phyloP scores from a whole-genome alignment of 2,329 filamentous ascomycete species.

The Xylariaceae sp. region DNA sequence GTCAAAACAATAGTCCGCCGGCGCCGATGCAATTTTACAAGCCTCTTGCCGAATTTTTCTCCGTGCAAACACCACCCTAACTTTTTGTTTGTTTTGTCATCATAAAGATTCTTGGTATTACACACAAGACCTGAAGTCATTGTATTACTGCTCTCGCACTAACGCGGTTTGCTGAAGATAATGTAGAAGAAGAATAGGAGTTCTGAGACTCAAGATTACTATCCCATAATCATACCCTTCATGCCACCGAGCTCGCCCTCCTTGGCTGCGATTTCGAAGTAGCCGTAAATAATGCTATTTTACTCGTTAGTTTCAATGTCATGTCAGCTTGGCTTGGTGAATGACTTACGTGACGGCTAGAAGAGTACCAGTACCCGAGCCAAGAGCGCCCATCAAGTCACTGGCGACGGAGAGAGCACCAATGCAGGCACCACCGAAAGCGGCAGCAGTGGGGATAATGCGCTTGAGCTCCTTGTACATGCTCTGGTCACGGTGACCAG shows the following conservation, averaged over 20 bases:
- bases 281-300: constrained; percentile 90
- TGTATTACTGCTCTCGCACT: constrained; percentile 24
- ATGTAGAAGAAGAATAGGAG: constrained; percentile 6
- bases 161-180: constrained; percentile 13
- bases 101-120: constrained; percentile 27
- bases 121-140: constrained; percentile 22
- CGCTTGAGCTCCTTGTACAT: constrained; percentile 99
- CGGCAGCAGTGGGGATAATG: constrained; percentile 95
- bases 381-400: constrained; percentile 91
- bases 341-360: constrained; percentile 91
- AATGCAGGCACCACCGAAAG: constrained; percentile 98
- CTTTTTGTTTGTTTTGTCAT: constrained; percentile 12
- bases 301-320: constrained; percentile 26
- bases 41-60: constrained; percentile 20
- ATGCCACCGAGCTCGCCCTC: constrained; percentile 89
- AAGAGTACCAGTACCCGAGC: constrained; percentile 94
- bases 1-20: constrained; percentile 19
- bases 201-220: constrained; percentile 21
- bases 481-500: constrained; percentile 97
- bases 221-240: constrained; percentile 69
- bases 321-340: background rate
- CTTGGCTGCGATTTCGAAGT: constrained; percentile 98
- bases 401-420: constrained; percentile 92
- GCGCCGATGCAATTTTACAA: constrained; percentile 28
- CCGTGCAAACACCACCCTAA: constrained; percentile 23